Percentiles rank a stretch among this genome's conserved stretches.
These are phyloP conservation scores for Aeschynomene evenia DNA, from an alignment of 306 rosid species.

Conservation along the genomic window DNA sequence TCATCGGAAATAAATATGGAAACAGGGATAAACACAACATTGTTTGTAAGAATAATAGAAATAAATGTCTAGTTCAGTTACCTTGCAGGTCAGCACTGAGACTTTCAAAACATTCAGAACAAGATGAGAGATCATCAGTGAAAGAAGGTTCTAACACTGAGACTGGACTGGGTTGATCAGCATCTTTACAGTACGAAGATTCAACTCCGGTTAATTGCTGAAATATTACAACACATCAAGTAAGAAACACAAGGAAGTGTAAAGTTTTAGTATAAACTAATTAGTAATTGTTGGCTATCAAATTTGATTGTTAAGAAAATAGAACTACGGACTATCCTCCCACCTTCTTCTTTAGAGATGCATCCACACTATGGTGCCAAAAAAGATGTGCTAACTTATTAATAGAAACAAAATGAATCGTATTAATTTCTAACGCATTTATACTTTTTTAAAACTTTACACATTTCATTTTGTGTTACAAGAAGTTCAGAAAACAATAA, in stretches of 20 bases:
- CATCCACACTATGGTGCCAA: background rate
- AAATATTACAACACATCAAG: conserved; percentile 35
- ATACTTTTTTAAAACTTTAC: background rate
- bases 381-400: background rate
- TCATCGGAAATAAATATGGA: conserved; percentile 12
- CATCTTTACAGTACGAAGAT: conserved; percentile 71
- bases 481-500: background rate
- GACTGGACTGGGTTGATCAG: conserved; percentile 97
- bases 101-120: conserved; percentile 92
- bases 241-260: conserved; percentile 28
- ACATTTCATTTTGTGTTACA: background rate
- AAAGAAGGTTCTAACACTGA: conserved; percentile 87
- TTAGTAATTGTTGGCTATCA: conserved; percentile 8
- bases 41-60: conserved; percentile 13
- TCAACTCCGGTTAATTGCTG: conserved; percentile 61
- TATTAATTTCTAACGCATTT: background rate
- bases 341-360: background rate
- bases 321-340: conserved; percentile 17
- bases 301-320: conserved; percentile 17
- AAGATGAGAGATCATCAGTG: conserved; percentile 73
- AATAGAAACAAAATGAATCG: conserved; percentile 9
- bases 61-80: conserved; percentile 35
- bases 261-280: background rate
- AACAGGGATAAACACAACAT: background rate
- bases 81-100: conserved; percentile 90